Evolutionary conservation across 495 filamentous ascomycete genomes (phyloP).

Genomic region (Ascobolus immersus): DNA sequence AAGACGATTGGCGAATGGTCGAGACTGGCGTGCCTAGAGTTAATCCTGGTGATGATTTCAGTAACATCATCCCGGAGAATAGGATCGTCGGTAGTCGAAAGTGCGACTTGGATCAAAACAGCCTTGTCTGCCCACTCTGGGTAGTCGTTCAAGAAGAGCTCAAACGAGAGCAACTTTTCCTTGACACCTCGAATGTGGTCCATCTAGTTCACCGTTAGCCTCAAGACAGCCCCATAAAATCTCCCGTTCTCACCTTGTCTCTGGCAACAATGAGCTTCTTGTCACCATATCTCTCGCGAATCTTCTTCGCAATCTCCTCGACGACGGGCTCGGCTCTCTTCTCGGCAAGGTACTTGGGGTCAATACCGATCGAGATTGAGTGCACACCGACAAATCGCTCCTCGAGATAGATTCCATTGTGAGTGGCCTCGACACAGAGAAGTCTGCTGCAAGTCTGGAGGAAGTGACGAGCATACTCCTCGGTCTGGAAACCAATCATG

Average conservation of each 20-base stretch:
- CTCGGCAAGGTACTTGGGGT: conserved; percentile 45
- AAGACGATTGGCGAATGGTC: conserved; percentile 83
- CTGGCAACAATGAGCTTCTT: conserved; percentile 77
- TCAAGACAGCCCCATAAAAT: neutral
- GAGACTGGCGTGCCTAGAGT: conserved; percentile 63
- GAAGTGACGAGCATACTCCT: conserved; percentile 80
- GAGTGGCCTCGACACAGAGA: conserved; percentile 61
- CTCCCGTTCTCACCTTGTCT: conserved; percentile 43
- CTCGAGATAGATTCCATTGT: conserved; percentile 69
- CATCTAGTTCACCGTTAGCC: conserved; percentile 20
- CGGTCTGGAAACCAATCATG: conserved; percentile 71
- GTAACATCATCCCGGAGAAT: conserved; percentile 68
- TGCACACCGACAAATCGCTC: conserved; percentile 73
- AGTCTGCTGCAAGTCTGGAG: conserved; percentile 78
- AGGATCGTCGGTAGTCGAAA: conserved; percentile 61
- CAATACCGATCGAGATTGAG: conserved; percentile 54
- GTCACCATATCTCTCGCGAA: conserved; percentile 52
- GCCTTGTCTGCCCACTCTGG: conserved; percentile 69
- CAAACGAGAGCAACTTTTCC: conserved; percentile 77
- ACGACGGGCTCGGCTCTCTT: conserved; percentile 51
- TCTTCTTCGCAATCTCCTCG: conserved; percentile 46
- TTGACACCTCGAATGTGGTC: conserved; percentile 72
- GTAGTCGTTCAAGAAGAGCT: conserved; percentile 78
- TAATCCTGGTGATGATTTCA: conserved; percentile 79
- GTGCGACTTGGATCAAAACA: conserved; percentile 76